Base-by-base conservation (phyloP, 306 rosid species). In the Arachis hypogaea region DNA sequence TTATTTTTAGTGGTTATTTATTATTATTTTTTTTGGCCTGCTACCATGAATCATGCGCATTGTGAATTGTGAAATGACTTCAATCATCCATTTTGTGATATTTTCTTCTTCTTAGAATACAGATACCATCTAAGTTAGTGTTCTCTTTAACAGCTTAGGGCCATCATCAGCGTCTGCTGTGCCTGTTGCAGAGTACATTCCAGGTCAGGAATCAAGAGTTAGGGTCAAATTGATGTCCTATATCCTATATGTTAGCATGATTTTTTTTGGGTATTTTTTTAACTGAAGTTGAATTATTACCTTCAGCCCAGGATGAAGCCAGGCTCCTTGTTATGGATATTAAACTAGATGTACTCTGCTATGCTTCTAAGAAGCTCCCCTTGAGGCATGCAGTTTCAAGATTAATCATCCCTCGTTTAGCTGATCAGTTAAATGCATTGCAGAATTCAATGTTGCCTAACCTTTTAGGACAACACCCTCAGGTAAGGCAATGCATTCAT, bases 281-380 rank as follows among this genome's bases (percentile, higher is more conserved):
- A 42, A 42, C 61, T 68, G 62, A 71, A 59, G 52, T 60, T 73
- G 36, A 70, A 46, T 54, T 44, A 28, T 69, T 79, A 59, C 63
- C 84, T 84, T 83, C 97, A 91, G 98, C 88, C 69, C 68, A 81
- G 83, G 97, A 89, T 69, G 85, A 89, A 81, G 69, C 87, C 72
- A 81, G 81, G 73, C 80, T 86, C 71, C 46, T 88, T 76, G 82
- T 76, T 40, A 86, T 80, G 44, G 87, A 83, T 67, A 78, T 89
- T 68, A 89, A 82, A 82, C 87, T 89, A 57, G 95, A 94, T 69
- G 94, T 88, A 59, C 91, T 91, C 77, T 86, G 98, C 84, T 94
- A 88, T 79, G 86, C 90, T 11, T 77, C 85, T 58, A 84, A 79
- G 86, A 87, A 79, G 68, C 86, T 91, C 67, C 93, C 88, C 8